Evolutionary conservation across 768 basidiomycete genomes (phyloP).

Genomic region (Lentinula sp.): DNA sequence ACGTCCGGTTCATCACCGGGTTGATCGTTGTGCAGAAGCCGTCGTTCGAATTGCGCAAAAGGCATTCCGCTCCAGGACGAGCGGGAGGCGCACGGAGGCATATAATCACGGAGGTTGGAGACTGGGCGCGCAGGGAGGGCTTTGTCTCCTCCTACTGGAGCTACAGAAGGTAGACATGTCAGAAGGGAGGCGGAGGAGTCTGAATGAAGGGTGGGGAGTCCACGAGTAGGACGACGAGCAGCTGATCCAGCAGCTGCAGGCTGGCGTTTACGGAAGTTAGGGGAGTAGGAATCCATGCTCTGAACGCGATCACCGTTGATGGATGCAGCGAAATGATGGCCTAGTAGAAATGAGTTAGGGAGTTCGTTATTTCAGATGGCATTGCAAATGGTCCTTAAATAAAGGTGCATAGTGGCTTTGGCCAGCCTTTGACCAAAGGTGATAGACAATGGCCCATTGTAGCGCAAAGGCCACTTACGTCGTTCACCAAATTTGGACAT

Average conservation of each 20-base stretch:
- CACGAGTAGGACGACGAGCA: background rate
- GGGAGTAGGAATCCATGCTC: background rate
- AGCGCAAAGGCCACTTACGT: background rate
- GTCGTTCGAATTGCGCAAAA: background rate
- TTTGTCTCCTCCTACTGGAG: background rate
- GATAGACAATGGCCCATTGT: background rate
- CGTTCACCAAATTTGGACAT: background rate
- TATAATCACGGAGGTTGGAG: background rate
- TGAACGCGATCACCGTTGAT: background rate
- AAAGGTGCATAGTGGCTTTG: background rate
- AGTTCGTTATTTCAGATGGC: background rate
- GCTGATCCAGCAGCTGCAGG: background rate
- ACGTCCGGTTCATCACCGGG: background rate
- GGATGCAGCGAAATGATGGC: background rate
- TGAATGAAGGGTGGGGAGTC: background rate
- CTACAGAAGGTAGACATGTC: background rate
- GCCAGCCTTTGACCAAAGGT: background rate
- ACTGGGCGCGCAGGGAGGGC: background rate
- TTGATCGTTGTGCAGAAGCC: background rate
- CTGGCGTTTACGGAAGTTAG: background rate
- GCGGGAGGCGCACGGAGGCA: background rate
- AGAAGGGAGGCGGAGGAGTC: background rate
- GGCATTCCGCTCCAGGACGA: constrained; percentile 2
- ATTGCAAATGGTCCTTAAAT: background rate
- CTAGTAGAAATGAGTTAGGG: background rate